Evolutionary conservation across 305 asterid genomes (phyloP), one percentile per base, ranked within the genome.

Genomic region (Plantago rigida): DNA sequence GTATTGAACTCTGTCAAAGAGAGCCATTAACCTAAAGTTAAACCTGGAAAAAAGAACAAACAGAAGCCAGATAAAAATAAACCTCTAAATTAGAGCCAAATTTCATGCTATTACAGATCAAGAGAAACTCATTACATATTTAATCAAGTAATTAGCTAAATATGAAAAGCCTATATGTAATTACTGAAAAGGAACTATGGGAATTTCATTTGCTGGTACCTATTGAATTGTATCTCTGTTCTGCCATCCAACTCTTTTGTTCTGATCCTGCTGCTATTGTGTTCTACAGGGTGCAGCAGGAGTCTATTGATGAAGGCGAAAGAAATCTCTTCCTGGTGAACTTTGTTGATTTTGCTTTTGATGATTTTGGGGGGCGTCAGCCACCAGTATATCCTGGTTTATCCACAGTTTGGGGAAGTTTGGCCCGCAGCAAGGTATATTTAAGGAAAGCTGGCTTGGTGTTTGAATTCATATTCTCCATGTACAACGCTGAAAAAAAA

Each of bases 341-440:
- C 78, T 92, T 80, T 73, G 96, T 86, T 57, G 99, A 92, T 77
- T 89, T 75, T 79, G 91, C 94, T 72, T 92, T 92, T 63, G 96
- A 92, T 76, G 95, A 92, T 79, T 92, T 92, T 77, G 99, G 96
- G 60, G 96, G 95, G 15, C 99, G 94, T 63, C 97, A 89, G 63
- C 89, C 94, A 63, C 99, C 99, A 15, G 99, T 92, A 12, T 92
- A 92, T 79, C 97, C 99, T 61, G 99, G 99, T 70, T 81, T 92
- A 73, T 78, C 96, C 72, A 92, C 97, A 46, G 99, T 92, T 8
- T 92, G 99, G 99, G 99, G 99, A 79, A 92, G 99, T 81, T 79
- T 92, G 85, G 99, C 99, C 44, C 99, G 99, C 72, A 92, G 99
- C 76, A 92, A 92, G 99, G 99, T 92, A 83, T 64, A 42, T 52